Evolutionary conservation across 192 early-diverging fungal genomes (phyloP).

Genomic region (Mortierella antarctica): DNA sequence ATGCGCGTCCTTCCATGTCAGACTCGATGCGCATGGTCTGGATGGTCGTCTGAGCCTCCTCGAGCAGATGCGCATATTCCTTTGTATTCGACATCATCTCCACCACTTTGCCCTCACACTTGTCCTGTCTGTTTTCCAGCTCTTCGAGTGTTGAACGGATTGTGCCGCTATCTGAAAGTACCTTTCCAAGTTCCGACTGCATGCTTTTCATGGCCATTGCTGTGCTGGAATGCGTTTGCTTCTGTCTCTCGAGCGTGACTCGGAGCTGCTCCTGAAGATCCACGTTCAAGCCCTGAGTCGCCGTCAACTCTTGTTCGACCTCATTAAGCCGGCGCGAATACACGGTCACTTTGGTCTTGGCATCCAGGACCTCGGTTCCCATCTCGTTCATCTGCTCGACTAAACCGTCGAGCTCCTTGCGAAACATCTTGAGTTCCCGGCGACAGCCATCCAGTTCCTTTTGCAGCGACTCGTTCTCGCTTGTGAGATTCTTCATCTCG

Average conservation of each 20-base stretch:
- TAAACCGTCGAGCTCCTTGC: slow-evolving; percentile 65
- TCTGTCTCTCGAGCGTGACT: slow-evolving; percentile 61
- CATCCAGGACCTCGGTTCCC: slow-evolving; percentile 66
- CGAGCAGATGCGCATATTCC: slow-evolving; percentile 67
- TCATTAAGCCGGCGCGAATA: slow-evolving; percentile 67
- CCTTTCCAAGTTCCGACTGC: slow-evolving; percentile 63
- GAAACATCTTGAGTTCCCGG: slow-evolving; percentile 64
- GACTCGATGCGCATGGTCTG: slow-evolving; percentile 58
- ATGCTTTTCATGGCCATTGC: slow-evolving; percentile 66
- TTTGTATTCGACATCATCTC: slow-evolving; percentile 67
- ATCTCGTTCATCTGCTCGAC: slow-evolving; percentile 68
- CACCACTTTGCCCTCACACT: slow-evolving; percentile 63
- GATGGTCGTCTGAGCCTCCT: slow-evolving; percentile 70
- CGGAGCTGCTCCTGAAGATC: slow-evolving; percentile 63
- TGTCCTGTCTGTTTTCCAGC: slow-evolving; percentile 62
- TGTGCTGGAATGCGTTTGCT: slow-evolving; percentile 63
- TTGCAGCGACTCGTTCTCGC: slow-evolving; percentile 60
- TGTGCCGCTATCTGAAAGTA: slow-evolving; percentile 63
- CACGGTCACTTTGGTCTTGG: slow-evolving; percentile 59
- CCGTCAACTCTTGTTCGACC: slow-evolving; percentile 64
- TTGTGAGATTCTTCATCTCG: slow-evolving; percentile 50
- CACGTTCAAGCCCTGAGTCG: slow-evolving; percentile 70
- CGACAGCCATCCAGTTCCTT: slow-evolving; percentile 63
- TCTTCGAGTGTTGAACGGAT: slow-evolving; percentile 62
- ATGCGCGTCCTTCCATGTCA: slow-evolving; percentile 51